Percentiles rank a stretch among this genome's conserved stretches.
These are phyloP conservation scores for Primulina tabacum DNA, from an alignment of 257 asterid species.

Conservation along the genomic window DNA sequence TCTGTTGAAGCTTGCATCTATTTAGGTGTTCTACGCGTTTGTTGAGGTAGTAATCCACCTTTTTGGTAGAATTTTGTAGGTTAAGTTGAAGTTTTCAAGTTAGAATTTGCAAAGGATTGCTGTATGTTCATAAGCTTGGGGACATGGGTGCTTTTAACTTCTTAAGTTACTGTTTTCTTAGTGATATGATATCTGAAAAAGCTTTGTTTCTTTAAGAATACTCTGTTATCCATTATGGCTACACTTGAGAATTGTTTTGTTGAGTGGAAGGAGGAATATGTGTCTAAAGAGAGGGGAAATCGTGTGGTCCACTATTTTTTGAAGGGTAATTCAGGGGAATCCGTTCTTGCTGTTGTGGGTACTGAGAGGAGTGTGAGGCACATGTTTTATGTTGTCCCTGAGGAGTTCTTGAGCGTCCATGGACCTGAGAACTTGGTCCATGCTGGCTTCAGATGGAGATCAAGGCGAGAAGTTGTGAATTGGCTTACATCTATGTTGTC, in stretches of 20 bases:
- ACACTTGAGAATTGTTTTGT: slow-evolving; percentile 60
- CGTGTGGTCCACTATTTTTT: slow-evolving; percentile 90
- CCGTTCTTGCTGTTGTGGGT: slow-evolving; percentile 88
- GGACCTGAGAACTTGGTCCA: slow-evolving; percentile 65
- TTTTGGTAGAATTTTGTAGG: too few relatives aligned
- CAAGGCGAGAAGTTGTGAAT: slow-evolving; percentile 96
- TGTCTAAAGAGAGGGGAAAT: slow-evolving; percentile 89
- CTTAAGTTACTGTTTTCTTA: too few relatives aligned
- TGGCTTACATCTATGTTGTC: slow-evolving; percentile 98
- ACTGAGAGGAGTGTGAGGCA: slow-evolving; percentile 98
- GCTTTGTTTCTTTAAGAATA: not conserved
- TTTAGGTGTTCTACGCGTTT: too few relatives aligned
- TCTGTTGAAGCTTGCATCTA: too few relatives aligned
- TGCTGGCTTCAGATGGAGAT: slow-evolving; percentile 94
- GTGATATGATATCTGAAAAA: too few relatives aligned
- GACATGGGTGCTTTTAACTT: too few relatives aligned
- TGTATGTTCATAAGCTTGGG: too few relatives aligned
- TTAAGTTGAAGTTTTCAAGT: too few relatives aligned
- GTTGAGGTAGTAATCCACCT: too few relatives aligned
- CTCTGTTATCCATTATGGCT: slow-evolving; percentile 43
- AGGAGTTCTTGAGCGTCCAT: slow-evolving; percentile 76
- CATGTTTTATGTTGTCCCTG: slow-evolving; percentile 94
- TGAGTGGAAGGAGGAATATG: slow-evolving; percentile 95
- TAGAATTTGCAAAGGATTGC: too few relatives aligned
- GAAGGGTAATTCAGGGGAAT: slow-evolving; percentile 87